Evolutionary conservation across 441 rosid species (phyloP).

Genomic region (Jatropha multifida): DNA sequence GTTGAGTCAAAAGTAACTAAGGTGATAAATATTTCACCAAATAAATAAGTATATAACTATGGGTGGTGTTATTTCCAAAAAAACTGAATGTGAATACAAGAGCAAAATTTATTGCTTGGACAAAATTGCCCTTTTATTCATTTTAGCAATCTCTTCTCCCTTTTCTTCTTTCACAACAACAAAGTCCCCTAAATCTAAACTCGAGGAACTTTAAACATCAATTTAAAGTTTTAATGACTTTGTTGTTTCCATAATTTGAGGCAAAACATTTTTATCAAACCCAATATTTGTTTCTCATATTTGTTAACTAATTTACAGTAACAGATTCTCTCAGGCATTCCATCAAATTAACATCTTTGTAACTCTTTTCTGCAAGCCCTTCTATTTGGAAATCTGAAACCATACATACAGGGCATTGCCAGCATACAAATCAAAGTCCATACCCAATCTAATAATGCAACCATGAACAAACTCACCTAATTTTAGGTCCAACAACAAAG

Average conservation of each 20-base stretch:
- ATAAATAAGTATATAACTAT: neutral
- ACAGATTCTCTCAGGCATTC: slow-evolving; percentile 37
- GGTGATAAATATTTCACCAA: neutral
- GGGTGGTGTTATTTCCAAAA: no score
- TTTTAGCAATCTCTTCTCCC: no score
- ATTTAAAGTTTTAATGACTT: neutral
- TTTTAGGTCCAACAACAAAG: slow-evolving; percentile 50
- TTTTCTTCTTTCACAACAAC: no score
- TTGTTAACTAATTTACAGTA: neutral
- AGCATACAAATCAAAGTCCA: slow-evolving; percentile 62
- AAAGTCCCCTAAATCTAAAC: no score
- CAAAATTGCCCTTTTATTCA: no score
- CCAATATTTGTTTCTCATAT: slow-evolving; percentile 7
- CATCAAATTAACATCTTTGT: slow-evolving; percentile 30
- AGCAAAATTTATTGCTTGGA: no score
- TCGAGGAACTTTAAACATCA: no score
- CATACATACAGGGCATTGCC: slow-evolving; percentile 81
- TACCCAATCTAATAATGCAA: slow-evolving; percentile 56
- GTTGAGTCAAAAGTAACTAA: neutral
- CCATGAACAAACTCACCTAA: slow-evolving; percentile 80
- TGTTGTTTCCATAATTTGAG: slow-evolving; percentile 7
- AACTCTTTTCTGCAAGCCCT: neutral
- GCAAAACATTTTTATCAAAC: slow-evolving; percentile 2
- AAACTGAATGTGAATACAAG: no score
- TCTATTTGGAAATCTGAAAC: slow-evolving; percentile 18